Percentiles rank a stretch among this genome's conserved stretches.
These are phyloP conservation scores for Haematococcus lacustris DNA, from an alignment of 139 green algal genomes.

Conservation along the genomic window DNA sequence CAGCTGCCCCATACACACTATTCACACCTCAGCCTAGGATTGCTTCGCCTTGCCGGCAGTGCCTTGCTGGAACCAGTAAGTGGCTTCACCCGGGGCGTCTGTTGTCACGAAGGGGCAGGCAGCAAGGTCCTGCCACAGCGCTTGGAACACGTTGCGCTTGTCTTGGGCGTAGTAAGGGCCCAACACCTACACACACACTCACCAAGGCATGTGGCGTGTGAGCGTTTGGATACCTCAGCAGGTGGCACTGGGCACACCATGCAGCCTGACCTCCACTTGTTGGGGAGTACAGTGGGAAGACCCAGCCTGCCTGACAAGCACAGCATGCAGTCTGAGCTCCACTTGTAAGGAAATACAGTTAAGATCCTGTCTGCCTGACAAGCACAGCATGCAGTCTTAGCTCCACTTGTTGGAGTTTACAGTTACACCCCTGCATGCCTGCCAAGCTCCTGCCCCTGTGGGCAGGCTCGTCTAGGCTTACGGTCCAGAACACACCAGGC, in stretches of 20 bases:
- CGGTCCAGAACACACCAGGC: no score
- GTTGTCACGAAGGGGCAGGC: conserved; percentile 41
- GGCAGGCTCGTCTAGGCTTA: no score
- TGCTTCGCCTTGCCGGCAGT: no score
- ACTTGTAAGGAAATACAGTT: background rate
- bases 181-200: conserved; percentile 37
- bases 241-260: background rate
- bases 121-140: conserved; percentile 61
- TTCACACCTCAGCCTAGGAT: no score
- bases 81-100: conserved; percentile 35
- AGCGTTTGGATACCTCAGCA: background rate
- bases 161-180: conserved; percentile 72
- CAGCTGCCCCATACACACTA: no score
- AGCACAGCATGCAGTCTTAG: no score
- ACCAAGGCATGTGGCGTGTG: background rate
- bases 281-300: background rate
- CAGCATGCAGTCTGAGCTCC: background rate
- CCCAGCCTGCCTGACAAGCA: background rate
- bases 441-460: no score
- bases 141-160: conserved; percentile 48
- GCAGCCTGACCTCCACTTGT: background rate
- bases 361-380: no score
- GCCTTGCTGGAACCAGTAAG: no score
- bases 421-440: no score
- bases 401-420: no score